phyloP scores from a whole-genome alignment of 23 red algal genomes.

The Gracilaria domingensis region DNA sequence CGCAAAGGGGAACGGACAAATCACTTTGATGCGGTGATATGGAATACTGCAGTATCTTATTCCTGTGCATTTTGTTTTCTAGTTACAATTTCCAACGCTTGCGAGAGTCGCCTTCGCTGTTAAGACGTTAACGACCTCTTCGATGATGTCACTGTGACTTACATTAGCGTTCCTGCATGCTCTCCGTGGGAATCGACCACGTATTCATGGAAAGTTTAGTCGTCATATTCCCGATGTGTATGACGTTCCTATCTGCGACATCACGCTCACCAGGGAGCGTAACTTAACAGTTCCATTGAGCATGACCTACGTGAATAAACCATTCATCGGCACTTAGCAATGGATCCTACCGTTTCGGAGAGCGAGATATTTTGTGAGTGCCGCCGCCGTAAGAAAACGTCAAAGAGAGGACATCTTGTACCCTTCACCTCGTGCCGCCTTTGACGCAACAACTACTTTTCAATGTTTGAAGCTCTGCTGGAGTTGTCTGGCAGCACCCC shows the following conservation, averaged over 20 bases:
- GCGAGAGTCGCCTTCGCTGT: too few species aligned
- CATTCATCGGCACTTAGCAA: neutral
- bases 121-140: too few species aligned
- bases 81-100: neutral
- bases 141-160: neutral
- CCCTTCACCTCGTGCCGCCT: neutral
- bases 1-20: slow-evolving; percentile 7
- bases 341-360: neutral
- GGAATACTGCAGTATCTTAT: too few species aligned
- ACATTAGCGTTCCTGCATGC: neutral
- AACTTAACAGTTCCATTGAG: neutral
- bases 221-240: neutral
- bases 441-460: neutral
- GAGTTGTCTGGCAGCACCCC: neutral
- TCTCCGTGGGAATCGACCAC: neutral
- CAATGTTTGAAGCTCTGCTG: neutral
- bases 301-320: too few species aligned
- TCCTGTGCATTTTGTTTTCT: too few species aligned
- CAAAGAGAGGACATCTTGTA: neutral
- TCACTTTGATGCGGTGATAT: neutral
- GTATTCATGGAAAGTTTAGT: neutral
- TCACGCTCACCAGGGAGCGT: neutral
- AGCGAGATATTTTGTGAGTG: neutral
- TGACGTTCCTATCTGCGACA: neutral
- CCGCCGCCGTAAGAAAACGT: neutral